phyloP scores from a whole-genome alignment of 768 basidiomycete species.

The Tulasnella sp. region DNA sequence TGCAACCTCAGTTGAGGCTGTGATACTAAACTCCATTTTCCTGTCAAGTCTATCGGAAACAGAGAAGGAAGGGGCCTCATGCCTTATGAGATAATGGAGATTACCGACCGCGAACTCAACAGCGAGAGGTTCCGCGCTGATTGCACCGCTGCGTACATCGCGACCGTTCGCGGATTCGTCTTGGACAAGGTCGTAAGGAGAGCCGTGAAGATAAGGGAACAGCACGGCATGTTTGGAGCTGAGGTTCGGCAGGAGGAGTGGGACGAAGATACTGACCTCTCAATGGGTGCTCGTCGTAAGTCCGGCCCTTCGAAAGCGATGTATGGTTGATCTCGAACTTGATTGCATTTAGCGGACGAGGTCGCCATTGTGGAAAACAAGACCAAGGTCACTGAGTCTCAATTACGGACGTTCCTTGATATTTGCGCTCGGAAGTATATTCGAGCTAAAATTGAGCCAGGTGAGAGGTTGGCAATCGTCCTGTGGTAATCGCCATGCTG shows the following conservation, averaged over 20 bases:
- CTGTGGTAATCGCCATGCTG: neutral
- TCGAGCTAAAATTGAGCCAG: constrained; percentile 94
- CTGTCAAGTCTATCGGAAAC: constrained; percentile 56
- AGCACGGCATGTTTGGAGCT: constrained; percentile 80
- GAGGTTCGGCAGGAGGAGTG: constrained; percentile 67
- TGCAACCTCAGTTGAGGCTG: neutral
- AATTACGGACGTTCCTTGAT: constrained; percentile 75
- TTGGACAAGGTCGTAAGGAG: constrained; percentile 57
- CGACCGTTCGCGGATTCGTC: constrained; percentile 56
- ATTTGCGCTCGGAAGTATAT: constrained; percentile 89
- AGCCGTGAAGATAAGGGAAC: constrained; percentile 62
- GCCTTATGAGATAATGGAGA: constrained; percentile 79
- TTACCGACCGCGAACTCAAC: constrained; percentile 60
- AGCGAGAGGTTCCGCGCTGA: constrained; percentile 58
- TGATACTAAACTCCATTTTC: neutral
- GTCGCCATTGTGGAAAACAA: constrained; percentile 81
- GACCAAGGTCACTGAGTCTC: constrained; percentile 78
- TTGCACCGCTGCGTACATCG: constrained; percentile 67
- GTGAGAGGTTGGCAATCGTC: constrained; percentile 38
- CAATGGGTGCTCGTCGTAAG: constrained; percentile 69
- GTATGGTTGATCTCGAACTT: neutral
- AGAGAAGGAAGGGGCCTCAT: constrained; percentile 61
- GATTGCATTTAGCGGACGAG: constrained; percentile 43
- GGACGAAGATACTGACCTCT: constrained; percentile 72
- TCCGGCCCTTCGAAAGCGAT: neutral